phyloP scores from a whole-genome alignment of 202 grass and related monocot species.

The Setaria viridis region DNA sequence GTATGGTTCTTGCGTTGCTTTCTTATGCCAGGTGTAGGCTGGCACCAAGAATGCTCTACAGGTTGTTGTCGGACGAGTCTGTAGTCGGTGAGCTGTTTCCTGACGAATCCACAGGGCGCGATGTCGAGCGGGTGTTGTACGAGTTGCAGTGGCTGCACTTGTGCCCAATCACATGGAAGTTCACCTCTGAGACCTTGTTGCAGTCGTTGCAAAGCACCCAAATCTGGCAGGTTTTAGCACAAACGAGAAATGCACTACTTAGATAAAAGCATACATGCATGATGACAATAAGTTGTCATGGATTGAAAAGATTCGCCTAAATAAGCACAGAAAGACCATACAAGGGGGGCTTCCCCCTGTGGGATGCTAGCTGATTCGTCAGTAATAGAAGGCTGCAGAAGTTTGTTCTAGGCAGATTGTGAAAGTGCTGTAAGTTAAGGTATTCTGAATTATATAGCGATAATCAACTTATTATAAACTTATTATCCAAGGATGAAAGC shows the following conservation, averaged over 20 bases:
- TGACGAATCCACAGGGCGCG: conserved; percentile 55
- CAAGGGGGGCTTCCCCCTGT: background rate
- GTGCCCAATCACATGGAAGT: conserved; percentile 88
- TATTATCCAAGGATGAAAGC: background rate
- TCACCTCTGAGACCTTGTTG: conserved; percentile 83
- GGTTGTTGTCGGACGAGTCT: conserved; percentile 53
- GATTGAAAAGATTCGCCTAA: background rate
- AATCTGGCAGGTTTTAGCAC: conserved; percentile 50
- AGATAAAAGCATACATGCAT: conserved; percentile 12
- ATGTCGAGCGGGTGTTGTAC: conserved; percentile 76
- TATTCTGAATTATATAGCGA: conserved; percentile 24
- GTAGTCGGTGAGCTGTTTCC: conserved; percentile 47
- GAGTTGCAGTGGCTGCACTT: conserved; percentile 87
- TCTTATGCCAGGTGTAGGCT: background rate
- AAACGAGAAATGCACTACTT: conserved; percentile 5
- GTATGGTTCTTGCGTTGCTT: conserved; percentile 39
- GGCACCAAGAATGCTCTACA: conserved; percentile 30
- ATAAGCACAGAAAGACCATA: background rate
- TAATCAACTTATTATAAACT: background rate
- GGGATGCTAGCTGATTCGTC: background rate
- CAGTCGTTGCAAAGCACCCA: conserved; percentile 98
- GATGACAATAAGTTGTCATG: conserved; percentile 2
- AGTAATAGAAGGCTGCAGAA: background rate
- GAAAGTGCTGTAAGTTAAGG: background rate
- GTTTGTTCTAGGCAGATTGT: background rate